A percentile compares a stretch with the other conserved stretches of the same genome.
Evolutionary conservation across 495 filamentous ascomycete species (phyloP).

Genomic region (Endocarpon pusillum): DNA sequence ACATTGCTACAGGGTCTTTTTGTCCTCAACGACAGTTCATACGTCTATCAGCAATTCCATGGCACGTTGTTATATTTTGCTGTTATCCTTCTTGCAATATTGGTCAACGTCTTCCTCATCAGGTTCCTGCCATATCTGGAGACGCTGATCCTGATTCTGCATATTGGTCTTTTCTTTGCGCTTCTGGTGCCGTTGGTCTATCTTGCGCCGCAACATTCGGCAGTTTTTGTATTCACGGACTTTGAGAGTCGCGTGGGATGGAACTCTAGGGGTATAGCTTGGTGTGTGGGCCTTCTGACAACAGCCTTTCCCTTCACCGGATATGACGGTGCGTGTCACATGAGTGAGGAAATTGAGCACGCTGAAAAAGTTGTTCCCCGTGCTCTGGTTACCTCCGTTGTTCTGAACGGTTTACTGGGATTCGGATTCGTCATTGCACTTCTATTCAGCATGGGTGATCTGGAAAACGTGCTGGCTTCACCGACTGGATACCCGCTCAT

Average conservation of each 20-base stretch:
- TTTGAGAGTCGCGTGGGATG: slow-evolving; percentile 40
- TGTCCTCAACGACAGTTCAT: slow-evolving; percentile 29
- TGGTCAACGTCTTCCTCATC: slow-evolving; percentile 39
- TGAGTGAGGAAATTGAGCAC: slow-evolving; percentile 19
- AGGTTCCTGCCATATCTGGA: slow-evolving; percentile 39
- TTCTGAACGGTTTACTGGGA: slow-evolving; percentile 21
- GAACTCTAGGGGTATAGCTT: slow-evolving; percentile 32
- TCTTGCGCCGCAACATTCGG: slow-evolving; percentile 28
- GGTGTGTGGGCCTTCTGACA: slow-evolving; percentile 36
- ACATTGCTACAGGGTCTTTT: slow-evolving; percentile 43
- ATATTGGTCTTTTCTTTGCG: slow-evolving; percentile 40
- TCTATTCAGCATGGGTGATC: slow-evolving; percentile 23
- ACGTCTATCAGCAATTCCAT: slow-evolving; percentile 37
- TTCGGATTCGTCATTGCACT: slow-evolving; percentile 21
- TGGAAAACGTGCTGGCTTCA: slow-evolving; percentile 14
- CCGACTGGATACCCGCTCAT: slow-evolving; percentile 18
- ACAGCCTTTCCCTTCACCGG: slow-evolving; percentile 35
- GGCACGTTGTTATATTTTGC: slow-evolving; percentile 40
- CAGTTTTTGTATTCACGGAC: slow-evolving; percentile 31
- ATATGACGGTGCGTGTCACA: slow-evolving; percentile 5
- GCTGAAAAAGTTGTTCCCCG: slow-evolving; percentile 18
- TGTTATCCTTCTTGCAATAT: slow-evolving; percentile 28
- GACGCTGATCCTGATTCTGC: slow-evolving; percentile 38
- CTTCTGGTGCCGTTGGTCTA: slow-evolving; percentile 42
- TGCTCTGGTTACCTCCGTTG: slow-evolving; percentile 17